phyloP scores from a whole-genome alignment of 371 early-diverging fungal genomes.

The Quaeritorhiza haematococci region DNA sequence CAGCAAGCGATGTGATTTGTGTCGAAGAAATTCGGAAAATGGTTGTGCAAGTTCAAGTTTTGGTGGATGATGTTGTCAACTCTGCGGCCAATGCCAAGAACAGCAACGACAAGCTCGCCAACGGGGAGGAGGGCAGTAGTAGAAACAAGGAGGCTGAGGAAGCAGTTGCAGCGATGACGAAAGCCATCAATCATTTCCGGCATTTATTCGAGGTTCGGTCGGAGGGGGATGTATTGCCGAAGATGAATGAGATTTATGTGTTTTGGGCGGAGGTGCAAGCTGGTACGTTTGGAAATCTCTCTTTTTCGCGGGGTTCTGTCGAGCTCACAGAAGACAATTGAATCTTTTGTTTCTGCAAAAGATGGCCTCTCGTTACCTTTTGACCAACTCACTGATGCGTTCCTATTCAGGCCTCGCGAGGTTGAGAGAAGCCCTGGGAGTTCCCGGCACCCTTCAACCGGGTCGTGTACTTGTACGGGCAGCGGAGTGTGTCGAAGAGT shows the following conservation, averaged over 20 bases:
- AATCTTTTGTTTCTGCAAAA: too few relatives aligned
- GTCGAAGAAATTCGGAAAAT: slow-evolving; percentile 1
- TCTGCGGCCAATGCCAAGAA: neutral
- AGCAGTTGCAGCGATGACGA: too few relatives aligned
- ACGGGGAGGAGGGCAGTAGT: neutral
- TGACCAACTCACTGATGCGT: neutral
- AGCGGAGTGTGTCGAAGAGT: too few relatives aligned
- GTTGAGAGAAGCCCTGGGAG: slow-evolving; percentile 2
- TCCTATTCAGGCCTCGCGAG: slow-evolving; percentile 14
- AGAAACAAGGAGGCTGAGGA: neutral
- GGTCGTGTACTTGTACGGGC: slow-evolving; percentile 17
- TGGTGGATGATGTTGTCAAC: neutral
- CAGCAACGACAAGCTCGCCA: neutral
- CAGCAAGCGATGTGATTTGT: slow-evolving; percentile 1
- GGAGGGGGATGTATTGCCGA: slow-evolving; percentile 9
- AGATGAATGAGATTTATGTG: slow-evolving; percentile 30
- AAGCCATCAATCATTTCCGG: slow-evolving; percentile 25
- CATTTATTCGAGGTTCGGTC: slow-evolving; percentile 26
- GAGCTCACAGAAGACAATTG: too few relatives aligned
- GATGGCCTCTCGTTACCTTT: too few relatives aligned
- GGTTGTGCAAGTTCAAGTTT: too few relatives aligned
- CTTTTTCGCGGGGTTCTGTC: neutral
- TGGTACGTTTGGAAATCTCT: too few relatives aligned
- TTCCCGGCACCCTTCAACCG: slow-evolving; percentile 7
- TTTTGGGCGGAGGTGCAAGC: slow-evolving; percentile 22